Base-by-base conservation (phyloP, 306 rosid genomes). In the Vigna reflexopilosa region DNA sequence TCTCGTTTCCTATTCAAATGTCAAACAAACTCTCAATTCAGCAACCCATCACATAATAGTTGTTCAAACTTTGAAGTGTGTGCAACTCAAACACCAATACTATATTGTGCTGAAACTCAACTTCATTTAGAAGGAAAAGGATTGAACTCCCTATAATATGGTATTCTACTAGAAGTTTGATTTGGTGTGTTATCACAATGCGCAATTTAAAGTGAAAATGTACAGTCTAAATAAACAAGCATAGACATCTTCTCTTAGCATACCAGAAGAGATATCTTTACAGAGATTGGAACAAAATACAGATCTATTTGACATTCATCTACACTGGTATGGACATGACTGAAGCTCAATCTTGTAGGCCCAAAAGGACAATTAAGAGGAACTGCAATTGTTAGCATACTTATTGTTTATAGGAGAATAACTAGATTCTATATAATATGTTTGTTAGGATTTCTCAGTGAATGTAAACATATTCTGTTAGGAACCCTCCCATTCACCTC, bases 81-180 rank as follows among this genome's bases (percentile, higher is more conserved):
- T 61, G 42, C 67, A 61, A 28, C 67, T 61, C 44, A 30, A 61
- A 28, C n/a, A 4, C 65, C 63, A 11, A n/a, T 4, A 11, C 36
- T 11, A 57, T 57, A 14, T 24, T 57, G 34, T 22, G 63, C n/a
- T 57, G 63, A 57, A 57, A 24, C 11, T 26, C 19, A 59, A 6
- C n/a, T 28, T 59, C 66, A 59, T 59, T 59, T 59, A 59, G 66
- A 59, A 59, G 66, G 19, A 14, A 5, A 58, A 28, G 66, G 44
- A 61, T 6, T 15, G 67, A 61, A 61, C 44, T 61, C 42, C 42
- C 14, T 10, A 59, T 59, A 10, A 14, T 17, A 59, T 28, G 66
- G 40, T 30, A 12, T 26, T 58, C 65, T 58, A 17, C 40, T 58
- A 58, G 15, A 61, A 12, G 67, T 42, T 15, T 14, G 67, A 28